Conservation (phyloP, 352 stramenopile genomes). For the Globisporangium recalcitrans region DNA sequence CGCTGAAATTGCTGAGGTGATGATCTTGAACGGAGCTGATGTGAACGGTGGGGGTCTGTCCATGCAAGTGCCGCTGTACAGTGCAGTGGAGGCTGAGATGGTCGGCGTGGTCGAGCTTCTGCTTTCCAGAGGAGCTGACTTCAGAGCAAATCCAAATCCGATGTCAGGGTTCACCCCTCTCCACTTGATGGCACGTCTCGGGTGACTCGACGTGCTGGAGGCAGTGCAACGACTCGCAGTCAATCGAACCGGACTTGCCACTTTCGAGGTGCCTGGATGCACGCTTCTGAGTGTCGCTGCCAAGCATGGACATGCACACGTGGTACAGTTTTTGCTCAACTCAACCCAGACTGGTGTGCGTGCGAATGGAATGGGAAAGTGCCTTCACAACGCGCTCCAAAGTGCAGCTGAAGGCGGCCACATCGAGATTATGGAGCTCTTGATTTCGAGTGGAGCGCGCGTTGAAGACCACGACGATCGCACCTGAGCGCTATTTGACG, state of each 20-base stretch:
- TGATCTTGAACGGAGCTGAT: neutral
- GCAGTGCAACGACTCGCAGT: neutral
- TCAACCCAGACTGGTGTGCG: too few species aligned
- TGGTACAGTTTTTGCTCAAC: neutral
- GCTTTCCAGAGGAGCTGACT: neutral
- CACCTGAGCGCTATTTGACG: neutral
- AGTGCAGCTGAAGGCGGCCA: neutral
- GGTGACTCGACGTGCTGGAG: neutral
- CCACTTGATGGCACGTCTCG: neutral
- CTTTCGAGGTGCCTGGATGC: too few species aligned
- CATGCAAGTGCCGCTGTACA: neutral
- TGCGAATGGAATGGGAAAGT: too few species aligned
- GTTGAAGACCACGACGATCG: neutral
- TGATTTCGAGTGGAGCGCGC: neutral
- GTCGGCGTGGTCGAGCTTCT: neutral
- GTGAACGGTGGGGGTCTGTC: neutral
- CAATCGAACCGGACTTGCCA: neutral
- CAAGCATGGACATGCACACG: neutral
- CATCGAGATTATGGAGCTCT: neutral
- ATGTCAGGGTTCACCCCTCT: too few species aligned
- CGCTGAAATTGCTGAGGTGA: neutral
- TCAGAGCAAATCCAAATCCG: too few species aligned
- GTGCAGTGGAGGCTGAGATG: neutral
- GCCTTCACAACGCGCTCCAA: neutral
- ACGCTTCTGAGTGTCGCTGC: neutral